Evolutionary conservation across 140 eudicot species (phyloP), one percentile per base, ranked within the genome.

Genomic region (Stevia rebaudiana): DNA sequence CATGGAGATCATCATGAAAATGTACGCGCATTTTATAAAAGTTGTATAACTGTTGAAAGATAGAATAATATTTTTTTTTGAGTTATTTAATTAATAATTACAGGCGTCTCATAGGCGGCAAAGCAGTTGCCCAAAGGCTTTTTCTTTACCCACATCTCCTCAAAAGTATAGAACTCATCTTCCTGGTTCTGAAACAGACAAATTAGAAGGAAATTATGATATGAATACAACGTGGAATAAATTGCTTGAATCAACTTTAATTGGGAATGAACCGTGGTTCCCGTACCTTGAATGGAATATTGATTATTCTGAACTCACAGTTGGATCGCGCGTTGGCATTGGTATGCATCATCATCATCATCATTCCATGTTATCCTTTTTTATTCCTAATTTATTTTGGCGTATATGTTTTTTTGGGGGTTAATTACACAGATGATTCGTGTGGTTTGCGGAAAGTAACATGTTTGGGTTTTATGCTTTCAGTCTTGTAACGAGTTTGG

Each of bases 111-210:
- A 73, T 53, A 68, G 81, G 75, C 82, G 82, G 76, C 78, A 75
- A 70, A 52, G 54, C 21, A 76, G 83, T 78, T 66, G 82, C 69
- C 92, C 86, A 58, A 86, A 78, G 72, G 97, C 95, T 8, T 69
- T 89, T 39, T 89, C 95, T 15, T 58, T 89, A 68, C 92, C 97
- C 59, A 79, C 97, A 69, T 89, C 97, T 62, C 92, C 97, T 76
- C 91, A 81, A 12, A 75, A 75, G 37, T 75, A 75, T 51, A 56
- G 66, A n/a, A 54, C 67, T 68, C 65, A 54, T 81, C 56, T 48
- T 61, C 78, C 65, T 50, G 74, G 73, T 69, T 69, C 86, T 61
- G 82, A 69, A 39, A 58, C 77, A 19, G 69, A 63, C 43, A 80
- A 77, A 63, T 50, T 63, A 17, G 75, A 61, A 23, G 76, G 69